Evolutionary conservation across 169 alveolate genomes (phyloP).

Genomic region (Plasmodium reichenowi): DNA sequence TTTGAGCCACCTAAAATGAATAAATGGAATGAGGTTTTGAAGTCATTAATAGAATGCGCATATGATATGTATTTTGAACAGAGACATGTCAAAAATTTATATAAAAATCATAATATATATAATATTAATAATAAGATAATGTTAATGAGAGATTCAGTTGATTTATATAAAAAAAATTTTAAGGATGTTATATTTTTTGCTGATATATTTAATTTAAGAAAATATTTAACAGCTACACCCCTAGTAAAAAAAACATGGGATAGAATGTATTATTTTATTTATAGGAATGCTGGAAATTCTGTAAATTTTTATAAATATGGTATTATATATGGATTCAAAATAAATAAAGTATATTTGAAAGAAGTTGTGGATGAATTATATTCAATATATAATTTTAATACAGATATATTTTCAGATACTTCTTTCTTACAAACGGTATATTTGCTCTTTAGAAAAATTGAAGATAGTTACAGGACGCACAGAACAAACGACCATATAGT

Average conservation of each 20-base stretch:
- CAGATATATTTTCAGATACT: conserved; percentile 9
- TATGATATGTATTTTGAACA: conserved; percentile 50
- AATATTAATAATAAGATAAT: conserved; percentile 35
- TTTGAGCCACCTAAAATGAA: conserved; percentile 9
- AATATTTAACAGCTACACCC: conserved; percentile 43
- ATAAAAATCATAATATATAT: conserved; percentile 7
- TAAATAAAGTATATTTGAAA: conserved; percentile 22
- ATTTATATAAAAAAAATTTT: conserved; percentile 18
- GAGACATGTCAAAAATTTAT: conserved; percentile 40
- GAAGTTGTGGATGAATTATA: conserved; percentile 19
- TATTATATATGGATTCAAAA: conserved; percentile 39
- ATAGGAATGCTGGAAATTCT: conserved; percentile 14
- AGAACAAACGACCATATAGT: conserved; percentile 41
- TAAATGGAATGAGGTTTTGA: conserved; percentile 3
- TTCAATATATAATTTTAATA: conserved; percentile 24
- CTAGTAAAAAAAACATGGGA: background rate
- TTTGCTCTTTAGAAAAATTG: conserved; percentile 33
- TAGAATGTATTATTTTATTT: conserved; percentile 1
- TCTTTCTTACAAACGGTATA: conserved; percentile 33
- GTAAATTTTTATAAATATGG: conserved; percentile 50
- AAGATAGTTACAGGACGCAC: conserved; percentile 2
- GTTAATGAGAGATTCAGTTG: conserved; percentile 56
- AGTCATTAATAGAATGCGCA: background rate
- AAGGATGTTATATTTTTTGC: conserved; percentile 50
- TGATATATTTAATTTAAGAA: conserved; percentile 42